phyloP scores from a whole-genome alignment of 768 basidiomycete genomes.

The Hygrophorus pudorinus region DNA sequence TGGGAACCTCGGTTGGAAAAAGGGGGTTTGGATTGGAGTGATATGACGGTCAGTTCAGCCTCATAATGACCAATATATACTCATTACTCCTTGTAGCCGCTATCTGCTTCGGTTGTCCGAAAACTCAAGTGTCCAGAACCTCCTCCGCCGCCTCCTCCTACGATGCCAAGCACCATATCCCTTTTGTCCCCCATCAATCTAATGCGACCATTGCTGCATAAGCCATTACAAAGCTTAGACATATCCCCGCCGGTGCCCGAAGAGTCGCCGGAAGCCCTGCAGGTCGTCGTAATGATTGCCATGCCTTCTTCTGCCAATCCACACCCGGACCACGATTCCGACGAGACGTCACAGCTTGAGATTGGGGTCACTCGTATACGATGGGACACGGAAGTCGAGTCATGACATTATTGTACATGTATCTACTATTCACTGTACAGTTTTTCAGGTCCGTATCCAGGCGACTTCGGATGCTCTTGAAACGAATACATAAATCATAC shows the following conservation, averaged over 20 bases:
- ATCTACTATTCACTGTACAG: too few relatives aligned
- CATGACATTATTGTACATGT: too few relatives aligned
- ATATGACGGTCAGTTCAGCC: conserved; percentile 13
- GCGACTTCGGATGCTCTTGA: too few relatives aligned
- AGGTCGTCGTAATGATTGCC: conserved; percentile 34
- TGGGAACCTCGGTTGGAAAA: conserved; percentile 10
- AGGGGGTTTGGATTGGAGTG: conserved; percentile 8
- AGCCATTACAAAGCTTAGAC: not conserved
- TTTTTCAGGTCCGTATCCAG: too few relatives aligned
- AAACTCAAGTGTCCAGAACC: not conserved
- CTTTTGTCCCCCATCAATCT: conserved; percentile 7
- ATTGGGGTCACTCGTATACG: conserved; percentile 32
- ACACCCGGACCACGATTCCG: not conserved
- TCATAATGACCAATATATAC: not conserved
- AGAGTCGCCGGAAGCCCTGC: conserved; percentile 16
- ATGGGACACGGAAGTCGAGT: too few relatives aligned
- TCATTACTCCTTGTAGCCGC: conserved; percentile 11
- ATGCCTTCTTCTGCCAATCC: conserved; percentile 27
- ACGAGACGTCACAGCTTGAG: conserved; percentile 25
- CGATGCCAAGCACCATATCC: conserved; percentile 3
- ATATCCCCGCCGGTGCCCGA: not conserved
- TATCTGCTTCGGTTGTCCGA: conserved; percentile 14
- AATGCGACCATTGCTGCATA: not conserved
- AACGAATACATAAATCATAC: too few relatives aligned
- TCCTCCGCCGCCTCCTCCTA: not conserved